Conservation (phyloP, 352 stramenopile species). For the Halophytophthora polymorphica region DNA sequence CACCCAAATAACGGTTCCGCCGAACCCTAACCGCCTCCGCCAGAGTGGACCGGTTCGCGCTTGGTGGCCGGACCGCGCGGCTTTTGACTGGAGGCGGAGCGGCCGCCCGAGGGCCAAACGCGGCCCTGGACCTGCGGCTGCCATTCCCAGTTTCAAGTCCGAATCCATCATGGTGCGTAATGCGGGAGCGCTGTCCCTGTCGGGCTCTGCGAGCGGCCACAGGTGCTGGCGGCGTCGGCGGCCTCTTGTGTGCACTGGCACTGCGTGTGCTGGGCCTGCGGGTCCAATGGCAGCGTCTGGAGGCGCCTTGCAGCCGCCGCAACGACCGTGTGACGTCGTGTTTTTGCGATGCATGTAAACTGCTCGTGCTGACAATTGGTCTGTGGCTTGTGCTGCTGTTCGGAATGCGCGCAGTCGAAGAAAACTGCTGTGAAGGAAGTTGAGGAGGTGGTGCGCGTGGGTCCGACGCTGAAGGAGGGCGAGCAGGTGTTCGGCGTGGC, state of each 20-base stretch:
- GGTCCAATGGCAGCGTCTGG: neutral
- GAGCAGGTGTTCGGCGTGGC: slow-evolving; percentile 99
- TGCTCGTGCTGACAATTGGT: neutral
- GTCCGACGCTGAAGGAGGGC: slow-evolving; percentile 94
- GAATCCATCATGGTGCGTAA: slow-evolving; percentile 84
- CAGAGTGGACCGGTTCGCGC: no score
- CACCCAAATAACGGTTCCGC: no score
- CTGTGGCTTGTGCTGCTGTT: neutral
- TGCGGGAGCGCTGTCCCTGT: neutral
- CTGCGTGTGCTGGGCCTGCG: neutral
- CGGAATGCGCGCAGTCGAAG: slow-evolving; percentile 52
- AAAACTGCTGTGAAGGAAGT: slow-evolving; percentile 88
- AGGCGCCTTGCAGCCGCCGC: neutral
- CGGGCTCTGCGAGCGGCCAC: neutral
- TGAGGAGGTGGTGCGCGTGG: slow-evolving; percentile 92
- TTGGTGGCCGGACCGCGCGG: no score
- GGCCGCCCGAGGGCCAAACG: neutral
- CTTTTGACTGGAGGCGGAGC: neutral
- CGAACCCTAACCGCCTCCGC: no score
- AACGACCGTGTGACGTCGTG: no score
- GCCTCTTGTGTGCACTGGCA: no score
- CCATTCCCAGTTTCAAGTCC: slow-evolving; percentile 82
- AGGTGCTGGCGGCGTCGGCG: neutral
- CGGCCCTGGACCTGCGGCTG: neutral
- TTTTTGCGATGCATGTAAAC: no score